A percentile compares a stretch with the other conserved stretches of the same genome.
phyloP scores from a whole-genome alignment of 1,284 basidiomycete genomes.

The Wallemia ichthyophaga region DNA sequence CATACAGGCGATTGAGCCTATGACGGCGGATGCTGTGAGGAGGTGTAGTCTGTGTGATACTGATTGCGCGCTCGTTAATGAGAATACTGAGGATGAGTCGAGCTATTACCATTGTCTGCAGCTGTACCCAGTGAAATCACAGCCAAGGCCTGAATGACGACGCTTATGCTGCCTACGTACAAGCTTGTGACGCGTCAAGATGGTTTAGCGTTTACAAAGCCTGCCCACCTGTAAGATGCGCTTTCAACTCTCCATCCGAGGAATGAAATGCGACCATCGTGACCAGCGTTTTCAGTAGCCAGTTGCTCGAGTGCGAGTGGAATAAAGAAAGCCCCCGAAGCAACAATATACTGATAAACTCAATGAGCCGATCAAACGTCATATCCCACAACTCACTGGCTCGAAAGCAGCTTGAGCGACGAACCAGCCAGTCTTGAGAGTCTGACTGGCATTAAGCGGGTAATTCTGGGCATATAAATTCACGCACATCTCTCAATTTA shows the following conservation, averaged over 20 bases:
- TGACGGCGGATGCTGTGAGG: constrained; percentile 36
- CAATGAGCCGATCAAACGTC: not conserved
- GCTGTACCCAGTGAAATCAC: constrained; percentile 70
- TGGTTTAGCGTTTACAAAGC: constrained; percentile 2
- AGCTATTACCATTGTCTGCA: constrained; percentile 61
- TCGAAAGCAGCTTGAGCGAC: not conserved
- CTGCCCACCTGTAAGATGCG: not conserved
- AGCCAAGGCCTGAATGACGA: constrained; percentile 53
- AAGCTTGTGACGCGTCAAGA: constrained; percentile 23
- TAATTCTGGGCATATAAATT: not conserved
- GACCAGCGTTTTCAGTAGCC: not conserved
- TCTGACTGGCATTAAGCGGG: not conserved
- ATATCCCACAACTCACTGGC: not conserved
- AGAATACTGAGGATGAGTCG: constrained; percentile 12
- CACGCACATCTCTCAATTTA: not conserved
- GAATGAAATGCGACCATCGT: not conserved
- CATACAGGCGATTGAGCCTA: constrained; percentile 33
- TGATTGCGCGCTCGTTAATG: constrained; percentile 12
- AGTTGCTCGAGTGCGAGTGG: constrained; percentile 1
- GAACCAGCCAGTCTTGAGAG: constrained; percentile 1
- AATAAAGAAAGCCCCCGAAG: not conserved
- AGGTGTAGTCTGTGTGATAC: constrained; percentile 45
- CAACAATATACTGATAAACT: not conserved
- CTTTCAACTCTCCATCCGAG: not conserved
- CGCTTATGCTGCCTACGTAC: constrained; percentile 55